Evolutionary conservation across 441 rosid genomes (phyloP), one percentile per base, ranked within the genome.

Genomic region (Pelargonium citronellum): DNA sequence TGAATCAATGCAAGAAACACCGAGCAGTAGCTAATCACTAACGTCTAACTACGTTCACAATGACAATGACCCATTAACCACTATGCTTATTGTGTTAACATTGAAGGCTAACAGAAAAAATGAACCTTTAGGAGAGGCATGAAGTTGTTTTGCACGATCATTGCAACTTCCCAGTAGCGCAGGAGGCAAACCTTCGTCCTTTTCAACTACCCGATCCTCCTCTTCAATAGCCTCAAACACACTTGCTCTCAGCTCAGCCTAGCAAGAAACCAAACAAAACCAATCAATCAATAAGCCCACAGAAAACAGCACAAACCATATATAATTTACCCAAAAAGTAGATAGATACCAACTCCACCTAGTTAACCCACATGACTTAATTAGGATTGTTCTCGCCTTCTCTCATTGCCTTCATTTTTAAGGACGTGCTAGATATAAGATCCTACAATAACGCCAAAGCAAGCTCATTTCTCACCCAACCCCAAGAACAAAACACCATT

Each of bases 201-300:
- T 61, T 12, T 75, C 79, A 39, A 64, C 75, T 8, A 75, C 75
- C 2, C 16, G 72, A 67, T 75, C 79, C 61, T 75, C 79, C 75
- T 75, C 79, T 70, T 75, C 79, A 67, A 75, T 75, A 17, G 79
- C 79, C 71, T 75, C 79, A 67, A 75, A 75, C 2, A 75, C 75
- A 51, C 75, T 71, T 41, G 79, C 79, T 63, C 75, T 68, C 30
- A 75, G 71, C 61, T 55, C 61, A 55, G 61, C 61, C 61, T 75
- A 22, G 39, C 15, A 49, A 22, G 39, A 9, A 61, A 11, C 11
- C 37, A 2, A 7, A 60, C n/a, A 20, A 22, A 60, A 20, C 10
- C 7, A 61, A 12, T 22, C 65, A 61, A 5, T 61, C 13, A 60
- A 20, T 7, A 60, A 60, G 64, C 30, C 10, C 20, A 60, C 57